A percentile compares a stretch with the other conserved stretches of the same genome.
These are phyloP conservation scores for Stromatinia cepivora DNA, from an alignment of 2,329 filamentous ascomycete species.

Conservation along the genomic window DNA sequence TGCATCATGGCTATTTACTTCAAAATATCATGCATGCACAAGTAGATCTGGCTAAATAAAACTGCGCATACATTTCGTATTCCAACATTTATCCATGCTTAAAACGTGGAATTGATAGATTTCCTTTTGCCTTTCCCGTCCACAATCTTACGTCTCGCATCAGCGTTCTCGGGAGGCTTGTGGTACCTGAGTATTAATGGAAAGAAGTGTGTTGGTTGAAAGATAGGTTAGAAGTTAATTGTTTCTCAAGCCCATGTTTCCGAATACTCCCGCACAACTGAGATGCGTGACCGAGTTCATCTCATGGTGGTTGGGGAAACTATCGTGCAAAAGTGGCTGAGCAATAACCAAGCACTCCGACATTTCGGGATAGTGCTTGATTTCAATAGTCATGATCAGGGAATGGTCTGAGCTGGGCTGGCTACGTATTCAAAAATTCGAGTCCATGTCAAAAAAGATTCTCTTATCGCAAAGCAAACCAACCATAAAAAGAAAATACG, in stretches of 20 bases:
- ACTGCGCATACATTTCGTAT: constrained; percentile 14
- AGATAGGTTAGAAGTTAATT: neutral
- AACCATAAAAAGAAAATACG: neutral
- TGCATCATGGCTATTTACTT: constrained; percentile 9
- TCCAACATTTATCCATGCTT: constrained; percentile 1
- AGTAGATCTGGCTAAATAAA: constrained; percentile 8
- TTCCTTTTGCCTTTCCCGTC: constrained; percentile 9
- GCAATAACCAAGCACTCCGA: neutral
- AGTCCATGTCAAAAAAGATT: neutral
- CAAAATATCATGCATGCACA: constrained; percentile 5
- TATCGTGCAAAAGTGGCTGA: constrained; percentile 9
- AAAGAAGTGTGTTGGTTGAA: neutral
- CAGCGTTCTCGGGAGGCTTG: constrained; percentile 11
- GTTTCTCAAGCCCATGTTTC: constrained; percentile 4
- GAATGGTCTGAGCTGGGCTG: constrained; percentile 1
- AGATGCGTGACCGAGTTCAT: constrained; percentile 11
- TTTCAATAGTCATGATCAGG: constrained; percentile 16
- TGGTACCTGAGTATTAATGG: constrained; percentile 6
- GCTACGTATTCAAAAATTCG: constrained; percentile 3
- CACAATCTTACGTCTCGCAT: neutral
- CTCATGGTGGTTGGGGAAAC: neutral
- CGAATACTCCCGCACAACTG: neutral
- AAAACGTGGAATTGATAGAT: constrained; percentile 16
- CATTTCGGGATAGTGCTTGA: constrained; percentile 15
- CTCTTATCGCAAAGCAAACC: neutral